These are phyloP conservation scores for Solanum piurae DNA, from an alignment of 257 asterid species.

Conservation along the genomic window DNA sequence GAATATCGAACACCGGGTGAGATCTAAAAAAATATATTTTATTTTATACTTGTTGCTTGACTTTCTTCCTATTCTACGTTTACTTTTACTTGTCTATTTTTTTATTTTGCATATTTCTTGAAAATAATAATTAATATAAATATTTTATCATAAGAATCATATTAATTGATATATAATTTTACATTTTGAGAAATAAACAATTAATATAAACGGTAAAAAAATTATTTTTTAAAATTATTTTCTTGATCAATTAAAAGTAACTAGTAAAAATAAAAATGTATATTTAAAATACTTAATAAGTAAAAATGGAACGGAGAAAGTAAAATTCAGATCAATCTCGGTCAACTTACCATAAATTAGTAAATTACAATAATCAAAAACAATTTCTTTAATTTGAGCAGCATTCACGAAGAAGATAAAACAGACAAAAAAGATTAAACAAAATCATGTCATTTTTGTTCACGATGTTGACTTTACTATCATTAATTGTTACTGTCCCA, in stretches of 20 bases:
- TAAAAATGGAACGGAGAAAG: rapidly evolving
- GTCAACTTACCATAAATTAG: neutral
- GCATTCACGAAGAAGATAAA: neutral
- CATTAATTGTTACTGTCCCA: neutral
- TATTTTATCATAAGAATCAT: neutral
- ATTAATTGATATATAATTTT: too few relatives aligned
- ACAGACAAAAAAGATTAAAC: neutral
- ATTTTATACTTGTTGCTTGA: neutral
- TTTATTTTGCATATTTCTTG: neutral
- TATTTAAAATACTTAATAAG: too few relatives aligned
- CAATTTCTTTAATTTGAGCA: neutral
- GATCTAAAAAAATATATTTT: too few relatives aligned
- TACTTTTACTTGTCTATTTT: neutral
- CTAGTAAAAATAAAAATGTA: too few relatives aligned
- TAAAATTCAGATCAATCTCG: neutral
- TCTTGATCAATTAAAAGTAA: neutral
- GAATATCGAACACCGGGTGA: too few relatives aligned
- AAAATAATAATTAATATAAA: neutral
- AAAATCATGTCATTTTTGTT: neutral
- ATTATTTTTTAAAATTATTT: too few relatives aligned
- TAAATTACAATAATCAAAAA: neutral
- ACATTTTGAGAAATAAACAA: neutral
- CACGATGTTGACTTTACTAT: neutral
- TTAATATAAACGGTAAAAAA: neutral
- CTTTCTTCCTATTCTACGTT: neutral